phyloP scores from a whole-genome alignment of 202 grass and related monocot species.

The Zizania palustris region DNA sequence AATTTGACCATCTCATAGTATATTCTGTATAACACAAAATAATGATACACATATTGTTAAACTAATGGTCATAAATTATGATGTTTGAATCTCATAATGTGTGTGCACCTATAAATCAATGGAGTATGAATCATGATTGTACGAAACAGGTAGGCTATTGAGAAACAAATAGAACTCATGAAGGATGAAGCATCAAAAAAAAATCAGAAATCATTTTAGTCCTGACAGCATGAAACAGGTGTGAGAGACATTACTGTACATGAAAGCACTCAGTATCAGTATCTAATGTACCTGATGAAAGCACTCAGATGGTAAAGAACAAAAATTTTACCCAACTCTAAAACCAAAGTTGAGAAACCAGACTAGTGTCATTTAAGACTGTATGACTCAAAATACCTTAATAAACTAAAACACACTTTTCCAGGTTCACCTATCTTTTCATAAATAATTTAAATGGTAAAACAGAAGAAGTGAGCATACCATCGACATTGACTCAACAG shows the following conservation, averaged over 20 bases:
- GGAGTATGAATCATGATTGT: not conserved
- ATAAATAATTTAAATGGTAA: conserved; percentile 30
- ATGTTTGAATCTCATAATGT: not conserved
- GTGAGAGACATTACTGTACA: conserved; percentile 5
- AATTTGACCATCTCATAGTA: not conserved
- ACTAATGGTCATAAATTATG: not conserved
- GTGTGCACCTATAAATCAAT: not conserved
- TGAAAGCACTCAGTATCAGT: not conserved
- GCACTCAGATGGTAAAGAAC: not conserved
- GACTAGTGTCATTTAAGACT: conserved; percentile 20
- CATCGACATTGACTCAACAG: conserved; percentile 95
- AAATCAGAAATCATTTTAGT: conserved; percentile 8
- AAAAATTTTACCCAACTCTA: not conserved
- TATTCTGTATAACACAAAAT: not conserved
- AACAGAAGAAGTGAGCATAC: conserved; percentile 59
- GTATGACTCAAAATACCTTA: conserved; percentile 23
- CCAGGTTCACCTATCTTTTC: conserved; percentile 18
- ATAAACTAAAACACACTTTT: conserved; percentile 32
- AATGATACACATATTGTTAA: not conserved
- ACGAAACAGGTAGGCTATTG: conserved; percentile 18
- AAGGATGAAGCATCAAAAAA: conserved; percentile 6
- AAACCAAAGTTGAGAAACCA: conserved; percentile 23
- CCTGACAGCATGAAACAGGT: conserved; percentile 3
- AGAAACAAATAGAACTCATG: conserved; percentile 11
- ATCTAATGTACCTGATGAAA: conserved; percentile 22